A percentile compares a stretch with the other conserved stretches of the same genome.
These are phyloP conservation scores for Ophiostoma perfectum DNA, from an alignment of 2,329 filamentous ascomycete species.

Conservation along the genomic window DNA sequence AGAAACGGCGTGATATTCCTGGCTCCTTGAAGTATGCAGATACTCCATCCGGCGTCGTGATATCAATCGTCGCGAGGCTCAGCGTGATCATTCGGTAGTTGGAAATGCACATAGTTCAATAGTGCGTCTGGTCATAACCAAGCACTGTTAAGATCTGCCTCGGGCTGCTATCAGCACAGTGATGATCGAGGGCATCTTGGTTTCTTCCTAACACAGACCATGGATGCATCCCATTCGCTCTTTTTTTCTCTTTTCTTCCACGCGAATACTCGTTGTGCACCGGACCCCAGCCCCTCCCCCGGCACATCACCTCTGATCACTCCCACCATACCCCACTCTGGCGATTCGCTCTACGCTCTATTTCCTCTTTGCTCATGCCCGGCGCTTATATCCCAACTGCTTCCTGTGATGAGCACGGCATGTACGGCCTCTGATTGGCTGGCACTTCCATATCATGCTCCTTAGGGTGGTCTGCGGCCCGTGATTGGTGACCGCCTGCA, in stretches of 20 bases:
- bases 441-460: conserved; percentile 16
- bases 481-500: conserved; percentile 16
- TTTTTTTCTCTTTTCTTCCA: background rate
- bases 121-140: too few relatives aligned
- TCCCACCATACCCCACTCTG: conserved; percentile 1
- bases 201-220: background rate
- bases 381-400: conserved; percentile 11
- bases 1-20: too few relatives aligned
- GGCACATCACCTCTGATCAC: conserved; percentile 3
- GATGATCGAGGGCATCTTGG: background rate
- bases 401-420: conserved; percentile 21
- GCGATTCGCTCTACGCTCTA: conserved; percentile 12
- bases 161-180: background rate
- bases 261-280: background rate
- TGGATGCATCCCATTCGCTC: background rate
- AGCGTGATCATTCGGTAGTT: too few relatives aligned
- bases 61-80: too few relatives aligned
- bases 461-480: background rate
- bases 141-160: too few relatives aligned
- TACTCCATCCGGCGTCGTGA: too few relatives aligned
- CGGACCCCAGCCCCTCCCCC: conserved; percentile 4
- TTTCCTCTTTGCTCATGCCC: background rate
- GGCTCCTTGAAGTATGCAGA: too few relatives aligned
- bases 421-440: conserved; percentile 21
- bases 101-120: too few relatives aligned